Base-by-base conservation (phyloP, 2,329 filamentous ascomycete genomes). In the Beauveria australis region DNA sequence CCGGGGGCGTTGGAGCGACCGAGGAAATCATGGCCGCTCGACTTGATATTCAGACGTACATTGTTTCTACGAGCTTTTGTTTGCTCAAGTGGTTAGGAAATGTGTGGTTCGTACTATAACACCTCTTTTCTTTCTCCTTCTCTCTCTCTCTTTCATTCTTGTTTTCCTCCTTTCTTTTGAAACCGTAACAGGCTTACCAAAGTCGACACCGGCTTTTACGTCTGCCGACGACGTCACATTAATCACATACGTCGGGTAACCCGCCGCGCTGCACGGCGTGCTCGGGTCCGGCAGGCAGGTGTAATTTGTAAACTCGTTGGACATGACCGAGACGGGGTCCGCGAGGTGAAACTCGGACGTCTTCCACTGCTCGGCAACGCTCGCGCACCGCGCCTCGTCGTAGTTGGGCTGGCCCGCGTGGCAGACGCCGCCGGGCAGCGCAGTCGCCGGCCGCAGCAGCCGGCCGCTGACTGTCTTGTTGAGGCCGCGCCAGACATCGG, bases 1-100 rank as follows among this genome's bases (percentile, higher is more conserved):
- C 82, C 81, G 0, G 76, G 76, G 0, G 75, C 78, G n/a, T 73
- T 72, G 7, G 76, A 79, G 2, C 76, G 74, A 2, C 78, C 78
- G 8, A 77, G 66, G 40, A 74, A 76, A 54, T 81, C 77, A 24
- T 79, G 74, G 19, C 77, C 72, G 0, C 72, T 75, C 37, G 71
- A 72, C 53, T 76, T 78, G 33, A 79, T 66, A 2, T 73, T 64
- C 18, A 79, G 68, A 9, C 78, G 72, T 40, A 81, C 64, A 40
- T 79, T 74, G 41, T 77, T 67, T 33, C 74, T 70, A 1, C 74
- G 72, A 1, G 76, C 75, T 79, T 10, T 1, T 12, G 33, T 18
- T 33, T 33, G 10, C 10, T 10, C 9, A 24, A 4, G 18, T 7
- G 0, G 24, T 41, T 12, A 51, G 46, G 22, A 22, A 40, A 53